Conservation (phyloP, 306 rosid species). For the Coriaria nepalensis region DNA sequence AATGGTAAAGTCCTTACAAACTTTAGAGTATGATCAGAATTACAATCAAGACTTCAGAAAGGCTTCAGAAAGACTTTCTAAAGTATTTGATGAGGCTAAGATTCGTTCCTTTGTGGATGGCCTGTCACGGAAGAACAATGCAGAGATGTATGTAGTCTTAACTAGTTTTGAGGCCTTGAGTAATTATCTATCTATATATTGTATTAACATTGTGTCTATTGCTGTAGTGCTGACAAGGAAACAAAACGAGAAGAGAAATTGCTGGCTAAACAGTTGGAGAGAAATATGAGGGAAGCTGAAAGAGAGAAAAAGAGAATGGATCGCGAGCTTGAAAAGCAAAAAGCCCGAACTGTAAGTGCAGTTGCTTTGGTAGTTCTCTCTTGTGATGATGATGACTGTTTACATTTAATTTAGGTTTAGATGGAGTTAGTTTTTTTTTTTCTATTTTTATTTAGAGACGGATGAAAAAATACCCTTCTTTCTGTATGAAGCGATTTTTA, state of each 20-base stretch:
- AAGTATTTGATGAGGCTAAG: constrained; percentile 37
- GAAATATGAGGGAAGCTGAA: constrained; percentile 48
- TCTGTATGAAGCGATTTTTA: too few relatives aligned
- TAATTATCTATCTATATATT: constrained; percentile 7
- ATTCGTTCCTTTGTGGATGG: constrained; percentile 43
- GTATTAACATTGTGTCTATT: constrained; percentile 5
- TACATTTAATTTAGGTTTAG: not conserved
- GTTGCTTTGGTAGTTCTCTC: constrained; percentile 1
- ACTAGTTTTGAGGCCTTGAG: constrained; percentile 7
- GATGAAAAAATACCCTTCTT: too few relatives aligned
- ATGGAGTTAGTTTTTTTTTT: not conserved
- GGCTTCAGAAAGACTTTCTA: constrained; percentile 52
- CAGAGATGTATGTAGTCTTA: constrained; percentile 40
- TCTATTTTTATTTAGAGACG: too few relatives aligned
- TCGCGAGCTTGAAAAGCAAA: constrained; percentile 37
- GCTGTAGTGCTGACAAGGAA: constrained; percentile 54
- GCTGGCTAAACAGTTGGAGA: constrained; percentile 55
- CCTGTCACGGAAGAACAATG: constrained; percentile 41
- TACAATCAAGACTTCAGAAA: constrained; percentile 28
- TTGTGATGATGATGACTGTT: not conserved
- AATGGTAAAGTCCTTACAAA: constrained; percentile 36
- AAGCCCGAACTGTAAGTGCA: constrained; percentile 39
- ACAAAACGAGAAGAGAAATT: constrained; percentile 54
- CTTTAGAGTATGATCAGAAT: constrained; percentile 31
- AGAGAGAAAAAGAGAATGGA: constrained; percentile 45